phyloP scores from a whole-genome alignment of 169 alveolate species.

The Condylostoma magnum region DNA sequence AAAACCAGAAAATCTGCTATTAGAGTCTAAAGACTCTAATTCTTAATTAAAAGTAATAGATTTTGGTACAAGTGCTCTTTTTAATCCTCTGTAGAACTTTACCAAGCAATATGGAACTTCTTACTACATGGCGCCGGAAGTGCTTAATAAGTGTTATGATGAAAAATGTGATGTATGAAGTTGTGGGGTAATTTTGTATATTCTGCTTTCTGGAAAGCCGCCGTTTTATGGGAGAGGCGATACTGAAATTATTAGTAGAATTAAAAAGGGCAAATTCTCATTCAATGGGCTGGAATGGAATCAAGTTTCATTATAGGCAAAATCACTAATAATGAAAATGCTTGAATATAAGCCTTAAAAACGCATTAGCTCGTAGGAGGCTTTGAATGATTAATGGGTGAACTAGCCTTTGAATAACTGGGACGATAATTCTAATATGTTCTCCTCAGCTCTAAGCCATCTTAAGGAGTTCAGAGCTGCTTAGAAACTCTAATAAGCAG shows the following conservation, averaged over 20 bases:
- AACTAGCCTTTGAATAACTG: conserved; percentile 28
- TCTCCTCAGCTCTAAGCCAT: background rate
- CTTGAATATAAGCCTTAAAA: conserved; percentile 61
- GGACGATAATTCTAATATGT: background rate
- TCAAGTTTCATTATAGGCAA: conserved; percentile 56
- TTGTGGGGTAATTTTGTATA: conserved; percentile 60
- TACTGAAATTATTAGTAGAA: conserved; percentile 24
- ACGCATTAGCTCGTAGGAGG: conserved; percentile 55
- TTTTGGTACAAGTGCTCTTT: conserved; percentile 77
- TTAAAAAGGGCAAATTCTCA: conserved; percentile 33
- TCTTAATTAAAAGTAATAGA: conserved; percentile 74
- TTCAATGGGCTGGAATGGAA: conserved; percentile 45
- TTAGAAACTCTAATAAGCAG: conserved; percentile 48
- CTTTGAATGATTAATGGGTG: conserved; percentile 67
- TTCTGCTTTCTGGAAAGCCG: conserved; percentile 56
- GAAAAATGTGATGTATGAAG: conserved; percentile 74
- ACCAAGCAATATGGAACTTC: conserved; percentile 18
- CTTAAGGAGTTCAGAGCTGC: conserved; percentile 17
- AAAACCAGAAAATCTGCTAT: conserved; percentile 79
- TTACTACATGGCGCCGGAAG: conserved; percentile 59
- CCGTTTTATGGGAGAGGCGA: conserved; percentile 59
- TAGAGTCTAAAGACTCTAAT: conserved; percentile 46
- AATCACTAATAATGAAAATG: conserved; percentile 53
- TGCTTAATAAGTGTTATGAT: conserved; percentile 51
- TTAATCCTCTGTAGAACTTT: conserved; percentile 38